These are phyloP conservation scores for Aquilaria agallochum DNA, from an alignment of 441 rosid genomes.

Conservation along the genomic window DNA sequence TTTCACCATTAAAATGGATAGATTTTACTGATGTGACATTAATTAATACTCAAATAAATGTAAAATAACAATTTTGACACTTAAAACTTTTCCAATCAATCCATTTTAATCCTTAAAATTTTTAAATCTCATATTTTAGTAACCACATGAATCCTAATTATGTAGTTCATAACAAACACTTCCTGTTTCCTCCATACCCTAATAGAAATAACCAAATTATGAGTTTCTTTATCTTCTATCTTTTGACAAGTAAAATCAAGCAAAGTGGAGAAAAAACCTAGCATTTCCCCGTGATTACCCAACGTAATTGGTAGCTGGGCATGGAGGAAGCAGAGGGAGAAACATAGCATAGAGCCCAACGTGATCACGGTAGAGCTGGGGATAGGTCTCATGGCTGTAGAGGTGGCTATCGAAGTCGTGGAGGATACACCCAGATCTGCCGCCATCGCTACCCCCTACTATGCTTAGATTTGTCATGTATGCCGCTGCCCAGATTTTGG, in stretches of 20 bases:
- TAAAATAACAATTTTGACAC: too few species aligned
- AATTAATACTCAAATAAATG: too few species aligned
- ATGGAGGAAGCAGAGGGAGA: conserved; percentile 76
- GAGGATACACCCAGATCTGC: conserved; percentile 5
- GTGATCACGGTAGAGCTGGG: conserved; percentile 54
- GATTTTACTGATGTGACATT: too few species aligned
- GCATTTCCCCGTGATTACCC: conserved; percentile 56
- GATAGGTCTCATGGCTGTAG: conserved; percentile 71
- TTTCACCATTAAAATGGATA: too few species aligned
- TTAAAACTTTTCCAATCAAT: too few species aligned
- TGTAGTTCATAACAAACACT: conserved; percentile 49
- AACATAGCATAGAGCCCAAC: conserved; percentile 83
- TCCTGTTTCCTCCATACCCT: conserved; percentile 63
- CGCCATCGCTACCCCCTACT: too few species aligned
- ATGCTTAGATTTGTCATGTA: too few species aligned
- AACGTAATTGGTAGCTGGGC: conserved; percentile 59
- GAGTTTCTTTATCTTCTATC: conserved; percentile 20
- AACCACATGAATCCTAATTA: conserved; percentile 65
- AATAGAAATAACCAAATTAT: conserved; percentile 27
- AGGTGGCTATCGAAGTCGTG: conserved; percentile 67
- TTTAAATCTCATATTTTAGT: conserved; percentile 17
- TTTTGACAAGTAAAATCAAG: conserved; percentile 61
- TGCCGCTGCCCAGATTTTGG: too few species aligned
- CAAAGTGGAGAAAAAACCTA: conserved; percentile 63
- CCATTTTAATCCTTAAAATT: too few species aligned